Evolutionary conservation across 768 basidiomycete genomes (phyloP).

Genomic region (Mrakia frigida): DNA sequence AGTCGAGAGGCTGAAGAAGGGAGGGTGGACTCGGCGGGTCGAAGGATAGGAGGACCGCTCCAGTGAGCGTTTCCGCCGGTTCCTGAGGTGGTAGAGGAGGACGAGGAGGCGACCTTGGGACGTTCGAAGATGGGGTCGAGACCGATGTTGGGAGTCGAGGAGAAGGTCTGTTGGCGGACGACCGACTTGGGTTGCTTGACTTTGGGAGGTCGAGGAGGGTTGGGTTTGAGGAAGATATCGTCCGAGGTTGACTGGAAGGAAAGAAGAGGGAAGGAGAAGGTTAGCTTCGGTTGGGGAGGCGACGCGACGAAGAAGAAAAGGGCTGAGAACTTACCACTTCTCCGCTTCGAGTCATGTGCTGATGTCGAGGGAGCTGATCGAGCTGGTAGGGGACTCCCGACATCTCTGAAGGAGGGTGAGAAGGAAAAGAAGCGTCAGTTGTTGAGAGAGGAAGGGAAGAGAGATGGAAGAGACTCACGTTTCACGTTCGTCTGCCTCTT

Average conservation of each 20-base stretch:
- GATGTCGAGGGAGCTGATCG: conserved; percentile 53
- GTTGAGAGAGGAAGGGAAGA: not conserved
- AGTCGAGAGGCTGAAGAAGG: not conserved
- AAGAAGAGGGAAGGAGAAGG: not conserved
- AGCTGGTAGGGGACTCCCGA: conserved; percentile 72
- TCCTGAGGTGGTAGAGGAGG: not conserved
- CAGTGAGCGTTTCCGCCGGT: not conserved
- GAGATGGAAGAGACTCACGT: conserved; percentile 52
- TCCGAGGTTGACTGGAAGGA: conserved; percentile 21
- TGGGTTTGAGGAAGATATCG: conserved; percentile 26
- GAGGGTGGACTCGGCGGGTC: not conserved
- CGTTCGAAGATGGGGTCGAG: conserved; percentile 28
- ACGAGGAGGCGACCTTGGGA: conserved; percentile 22
- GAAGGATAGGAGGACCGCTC: not conserved
- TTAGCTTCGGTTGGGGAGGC: not conserved
- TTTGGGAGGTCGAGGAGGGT: conserved; percentile 26
- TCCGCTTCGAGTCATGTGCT: conserved; percentile 23
- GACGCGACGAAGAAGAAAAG: not conserved
- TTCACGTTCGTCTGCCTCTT: conserved; percentile 58
- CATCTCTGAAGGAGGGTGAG: conserved; percentile 54
- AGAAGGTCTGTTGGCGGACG: conserved; percentile 14
- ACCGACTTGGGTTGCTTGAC: conserved; percentile 31
- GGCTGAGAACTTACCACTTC: conserved; percentile 17
- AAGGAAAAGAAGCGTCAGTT: conserved; percentile 12
- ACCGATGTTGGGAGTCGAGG: conserved; percentile 12